Evolutionary conservation across 2,329 filamentous ascomycete genomes (phyloP), one percentile per base, ranked within the genome.

Genomic region (Ophiostoma montium): DNA sequence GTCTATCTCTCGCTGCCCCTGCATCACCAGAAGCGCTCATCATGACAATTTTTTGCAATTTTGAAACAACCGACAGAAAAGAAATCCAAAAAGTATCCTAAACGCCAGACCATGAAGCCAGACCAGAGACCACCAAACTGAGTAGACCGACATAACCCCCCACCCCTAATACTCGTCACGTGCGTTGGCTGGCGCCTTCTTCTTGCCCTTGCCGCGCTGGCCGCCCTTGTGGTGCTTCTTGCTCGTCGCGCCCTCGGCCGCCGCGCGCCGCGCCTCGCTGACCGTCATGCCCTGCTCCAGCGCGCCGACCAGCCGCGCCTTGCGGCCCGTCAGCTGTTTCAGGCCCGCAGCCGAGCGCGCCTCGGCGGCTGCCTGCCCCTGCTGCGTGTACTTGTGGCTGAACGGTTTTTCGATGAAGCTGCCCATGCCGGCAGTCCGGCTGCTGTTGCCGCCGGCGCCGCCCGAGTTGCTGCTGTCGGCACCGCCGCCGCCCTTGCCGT

Each of bases 201-300:
- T 62, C 58, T 69, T 68, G 55, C 63, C 67, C 43, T 74, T 82
- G 52, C 62, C 64, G 41, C 54, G 57, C 54, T 77, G 75, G 36
- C 80, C 78, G n/a, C 77, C 82, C 69, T 94, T 94, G 66, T 87
- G 92, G 67, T 98, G 92, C 70, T 95, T 96, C 78, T 98, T 98
- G 50, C 81, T 76, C 47, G 70, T 70, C 50, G 71, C 70, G 51
- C 75, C 59, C 64, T 72, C 68, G 56, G 92, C 67, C 51, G 46
- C 70, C 51, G 71, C 70, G 51, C 75, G 59, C 64, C 72, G 69
- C 56, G 92, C 67, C 51, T 95, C 90, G 52, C 81, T 82, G 1
- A 85, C 82, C 59, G 95, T 88, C 33, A 96, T 64, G 13, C 86
- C 85, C 52, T 82, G 86, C 68, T 95, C 87, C 53, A 95, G 61